Percentiles rank a stretch among this genome's conserved stretches.
phyloP scores from a whole-genome alignment of 352 stramenopile species.

The Phytopythium oedochilum region DNA sequence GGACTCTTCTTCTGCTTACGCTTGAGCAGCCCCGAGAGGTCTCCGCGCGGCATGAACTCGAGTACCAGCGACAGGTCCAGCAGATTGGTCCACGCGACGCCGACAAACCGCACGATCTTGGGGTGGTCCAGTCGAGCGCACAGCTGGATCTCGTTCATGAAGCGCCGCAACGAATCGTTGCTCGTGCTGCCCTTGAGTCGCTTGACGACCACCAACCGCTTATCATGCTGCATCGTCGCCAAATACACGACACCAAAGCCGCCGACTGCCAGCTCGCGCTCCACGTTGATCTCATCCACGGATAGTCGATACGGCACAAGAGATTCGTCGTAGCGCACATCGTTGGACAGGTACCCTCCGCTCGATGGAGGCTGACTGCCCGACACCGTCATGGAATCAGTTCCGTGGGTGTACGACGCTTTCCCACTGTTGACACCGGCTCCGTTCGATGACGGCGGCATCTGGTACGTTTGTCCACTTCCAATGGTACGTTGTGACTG shows the following conservation, averaged over 20 bases:
- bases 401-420: not conserved
- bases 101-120: slow-evolving; percentile 79
- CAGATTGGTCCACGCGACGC: slow-evolving; percentile 84
- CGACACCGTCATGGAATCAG: slow-evolving; percentile 7
- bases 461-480: too few relatives aligned
- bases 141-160: slow-evolving; percentile 84
- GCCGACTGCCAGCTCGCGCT: slow-evolving; percentile 35
- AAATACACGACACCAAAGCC: slow-evolving; percentile 61
- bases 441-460: not conserved
- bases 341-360: slow-evolving; percentile 34
- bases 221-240: slow-evolving; percentile 16
- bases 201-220: slow-evolving; percentile 7
- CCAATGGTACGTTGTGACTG: too few relatives aligned
- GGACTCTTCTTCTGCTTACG: slow-evolving; percentile 34
- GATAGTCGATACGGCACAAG: slow-evolving; percentile 46
- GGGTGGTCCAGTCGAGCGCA: slow-evolving; percentile 68
- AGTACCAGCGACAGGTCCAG: slow-evolving; percentile 76
- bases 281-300: slow-evolving; percentile 40
- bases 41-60: slow-evolving; percentile 75
- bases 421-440: not conserved
- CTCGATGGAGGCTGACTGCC: slow-evolving; percentile 13
- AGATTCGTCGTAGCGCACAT: slow-evolving; percentile 62
- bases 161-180: slow-evolving; percentile 19
- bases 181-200: slow-evolving; percentile 29
- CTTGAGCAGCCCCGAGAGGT: slow-evolving; percentile 69